These are phyloP conservation scores for Capsella bursapastoris DNA, from an alignment of 345 rosid genomes.

Conservation along the genomic window DNA sequence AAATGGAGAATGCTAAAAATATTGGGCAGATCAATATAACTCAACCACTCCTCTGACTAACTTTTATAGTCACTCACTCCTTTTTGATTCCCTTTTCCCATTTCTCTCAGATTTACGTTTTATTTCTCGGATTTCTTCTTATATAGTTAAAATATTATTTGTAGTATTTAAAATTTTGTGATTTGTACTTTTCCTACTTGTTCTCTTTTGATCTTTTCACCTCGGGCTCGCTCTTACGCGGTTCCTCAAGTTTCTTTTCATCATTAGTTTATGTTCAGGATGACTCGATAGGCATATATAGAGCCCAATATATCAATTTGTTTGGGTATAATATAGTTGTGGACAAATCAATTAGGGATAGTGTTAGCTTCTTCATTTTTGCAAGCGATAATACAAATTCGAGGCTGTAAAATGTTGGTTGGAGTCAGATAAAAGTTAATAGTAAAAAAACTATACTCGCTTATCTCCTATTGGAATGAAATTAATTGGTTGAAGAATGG, in stretches of 20 bases:
- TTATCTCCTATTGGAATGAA: conserved; percentile 4
- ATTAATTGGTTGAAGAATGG: neutral
- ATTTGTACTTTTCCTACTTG: conserved; percentile 35
- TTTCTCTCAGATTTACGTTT: conserved; percentile 31
- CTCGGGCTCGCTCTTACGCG: conserved; percentile 31
- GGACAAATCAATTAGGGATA: neutral
- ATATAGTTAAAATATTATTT: too few relatives aligned
- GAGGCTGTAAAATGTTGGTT: conserved; percentile 8
- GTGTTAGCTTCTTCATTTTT: neutral
- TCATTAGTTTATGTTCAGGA: conserved; percentile 19
- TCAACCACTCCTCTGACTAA: conserved; percentile 89
- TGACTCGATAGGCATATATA: conserved; percentile 1
- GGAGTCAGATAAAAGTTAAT: neutral
- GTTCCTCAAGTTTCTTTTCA: conserved; percentile 29
- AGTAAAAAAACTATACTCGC: neutral
- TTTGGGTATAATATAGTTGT: conserved; percentile 10
- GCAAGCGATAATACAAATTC: neutral
- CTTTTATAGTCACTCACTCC: conserved; percentile 49
- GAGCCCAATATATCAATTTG: conserved; percentile 10
- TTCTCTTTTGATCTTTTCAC: conserved; percentile 25
- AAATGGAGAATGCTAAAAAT: conserved; percentile 50
- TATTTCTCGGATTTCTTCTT: conserved; percentile 44
- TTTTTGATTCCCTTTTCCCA: conserved; percentile 66
- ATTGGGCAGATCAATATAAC: conserved; percentile 78
- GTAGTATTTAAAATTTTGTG: neutral